Evolutionary conservation across 768 basidiomycete species (phyloP), one percentile per base, ranked within the genome.

Genomic region (Phylloporus sp.): DNA sequence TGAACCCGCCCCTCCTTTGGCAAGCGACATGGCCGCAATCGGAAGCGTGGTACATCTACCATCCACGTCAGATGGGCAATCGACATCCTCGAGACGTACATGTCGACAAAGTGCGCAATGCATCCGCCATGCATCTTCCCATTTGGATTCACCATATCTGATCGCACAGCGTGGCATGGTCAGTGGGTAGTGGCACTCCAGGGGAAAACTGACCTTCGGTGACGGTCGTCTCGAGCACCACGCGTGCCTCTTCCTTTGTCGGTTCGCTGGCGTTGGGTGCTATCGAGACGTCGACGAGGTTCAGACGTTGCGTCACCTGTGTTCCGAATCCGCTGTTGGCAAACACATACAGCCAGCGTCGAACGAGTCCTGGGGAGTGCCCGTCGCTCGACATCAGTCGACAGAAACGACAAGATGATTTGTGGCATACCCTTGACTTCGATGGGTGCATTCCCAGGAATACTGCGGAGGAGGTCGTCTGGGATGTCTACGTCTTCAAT

Each of bases 81-180:
- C 24, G 28, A 15, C 39, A 12, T 8, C 42, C 11, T 26, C 11
- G 31, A n/a, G 6, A 53, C 74, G 32, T 49, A 79, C 79, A 79
- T 67, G 55, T 81, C 80, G 31, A 81, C 72, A 23, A 82, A 53
- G 49, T 72, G 72, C 4, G 70, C 54, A 16, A 70, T 60, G 49
- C 76, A 78, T 6, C 73, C 78, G 16, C 74, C 68, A 36, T 76
- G 69, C 56, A 80, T 51, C 5, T 58, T 64, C 0, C 73, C 77
- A 5, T 36, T 44, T 7, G 44, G 31, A 41, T 75, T 73, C 32
- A 78, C 61, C 74, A 79, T 77, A 31, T 80, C 79, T 80, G 50
- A 38, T 7, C 10, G 26, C 38, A 52, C 2, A 27, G 55, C 48
- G 28, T 11, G 10, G 4, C 5, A 27, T 27, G 24, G 15, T 23